Evolutionary conservation across 768 basidiomycete genomes (phyloP).

Genomic region (Pleurotus pulmonarius): DNA sequence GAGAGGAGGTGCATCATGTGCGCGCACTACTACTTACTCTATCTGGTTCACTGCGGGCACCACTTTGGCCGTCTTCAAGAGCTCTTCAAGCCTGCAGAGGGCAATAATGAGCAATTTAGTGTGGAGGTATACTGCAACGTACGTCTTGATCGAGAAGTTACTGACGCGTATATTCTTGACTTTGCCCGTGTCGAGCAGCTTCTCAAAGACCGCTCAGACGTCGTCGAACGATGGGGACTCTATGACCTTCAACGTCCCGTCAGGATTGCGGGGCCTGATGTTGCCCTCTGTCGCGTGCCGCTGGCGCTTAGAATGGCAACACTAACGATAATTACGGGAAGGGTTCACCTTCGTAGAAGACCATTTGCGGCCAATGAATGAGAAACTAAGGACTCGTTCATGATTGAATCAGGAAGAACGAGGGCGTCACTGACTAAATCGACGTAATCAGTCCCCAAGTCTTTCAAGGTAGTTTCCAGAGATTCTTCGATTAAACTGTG

Average conservation of each 20-base stretch:
- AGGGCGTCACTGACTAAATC: conserved; percentile 41
- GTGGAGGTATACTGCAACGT: conserved; percentile 8
- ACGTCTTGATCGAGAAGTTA: conserved; percentile 60
- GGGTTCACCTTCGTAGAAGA: conserved; percentile 25
- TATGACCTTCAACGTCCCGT: conserved; percentile 30
- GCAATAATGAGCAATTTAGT: background rate
- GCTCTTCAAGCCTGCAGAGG: conserved; percentile 30
- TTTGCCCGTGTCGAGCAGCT: conserved; percentile 40
- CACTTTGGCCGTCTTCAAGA: conserved; percentile 36
- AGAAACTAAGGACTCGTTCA: conserved; percentile 34
- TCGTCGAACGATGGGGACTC: conserved; percentile 34
- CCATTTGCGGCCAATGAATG: conserved; percentile 46
- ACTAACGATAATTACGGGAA: background rate
- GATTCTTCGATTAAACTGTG: conserved; percentile 34
- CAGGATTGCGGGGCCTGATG: conserved; percentile 19
- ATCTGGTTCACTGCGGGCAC: conserved; percentile 47
- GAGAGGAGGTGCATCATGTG: background rate
- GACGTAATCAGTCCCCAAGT: conserved; percentile 40
- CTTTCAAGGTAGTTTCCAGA: conserved; percentile 32
- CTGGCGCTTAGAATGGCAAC: too few species aligned
- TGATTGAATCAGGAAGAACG: background rate
- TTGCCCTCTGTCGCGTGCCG: conserved; percentile 8
- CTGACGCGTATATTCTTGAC: conserved; percentile 53
- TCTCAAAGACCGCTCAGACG: conserved; percentile 49
- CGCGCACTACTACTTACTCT: conserved; percentile 26